Evolutionary conservation across 2,329 filamentous ascomycete species (phyloP).

Genomic region (Cladosporium sp.): DNA sequence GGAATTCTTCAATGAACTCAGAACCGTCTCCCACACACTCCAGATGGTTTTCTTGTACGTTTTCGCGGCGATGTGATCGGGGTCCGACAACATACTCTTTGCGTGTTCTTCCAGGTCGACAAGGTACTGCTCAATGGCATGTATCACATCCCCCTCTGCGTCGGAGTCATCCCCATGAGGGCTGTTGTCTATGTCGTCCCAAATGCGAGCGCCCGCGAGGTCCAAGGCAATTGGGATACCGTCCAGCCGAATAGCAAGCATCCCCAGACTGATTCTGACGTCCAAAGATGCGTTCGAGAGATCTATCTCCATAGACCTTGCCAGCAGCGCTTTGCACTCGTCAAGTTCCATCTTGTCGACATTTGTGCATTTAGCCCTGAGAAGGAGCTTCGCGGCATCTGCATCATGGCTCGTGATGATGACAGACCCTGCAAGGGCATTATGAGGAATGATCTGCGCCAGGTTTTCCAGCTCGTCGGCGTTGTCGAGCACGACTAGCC

Average conservation of each 20-base stretch:
- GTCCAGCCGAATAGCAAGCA: not conserved
- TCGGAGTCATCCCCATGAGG: too few relatives aligned
- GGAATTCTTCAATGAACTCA: not conserved
- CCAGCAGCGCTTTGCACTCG: not conserved
- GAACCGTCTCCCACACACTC: slow-evolving; percentile 6
- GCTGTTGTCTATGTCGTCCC: not conserved
- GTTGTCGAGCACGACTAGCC: too few relatives aligned
- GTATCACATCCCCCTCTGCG: not conserved
- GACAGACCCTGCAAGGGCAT: too few relatives aligned
- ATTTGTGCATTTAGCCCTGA: not conserved
- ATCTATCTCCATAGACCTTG: too few relatives aligned
- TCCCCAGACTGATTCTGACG: not conserved
- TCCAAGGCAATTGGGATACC: not conserved
- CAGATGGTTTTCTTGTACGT: not conserved
- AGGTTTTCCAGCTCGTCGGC: too few relatives aligned
- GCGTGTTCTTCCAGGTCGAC: not conserved
- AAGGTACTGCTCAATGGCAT: not conserved
- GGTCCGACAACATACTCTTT: not conserved
- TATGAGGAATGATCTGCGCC: too few relatives aligned
- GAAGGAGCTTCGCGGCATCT: too few relatives aligned
- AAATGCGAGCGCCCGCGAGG: not conserved
- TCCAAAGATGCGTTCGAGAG: not conserved
- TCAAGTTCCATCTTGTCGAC: not conserved
- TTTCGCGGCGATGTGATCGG: not conserved
- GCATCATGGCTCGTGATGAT: too few relatives aligned